These are phyloP conservation scores for Corniculantispora saksenae DNA, from an alignment of 2,329 filamentous ascomycete species.

Conservation along the genomic window DNA sequence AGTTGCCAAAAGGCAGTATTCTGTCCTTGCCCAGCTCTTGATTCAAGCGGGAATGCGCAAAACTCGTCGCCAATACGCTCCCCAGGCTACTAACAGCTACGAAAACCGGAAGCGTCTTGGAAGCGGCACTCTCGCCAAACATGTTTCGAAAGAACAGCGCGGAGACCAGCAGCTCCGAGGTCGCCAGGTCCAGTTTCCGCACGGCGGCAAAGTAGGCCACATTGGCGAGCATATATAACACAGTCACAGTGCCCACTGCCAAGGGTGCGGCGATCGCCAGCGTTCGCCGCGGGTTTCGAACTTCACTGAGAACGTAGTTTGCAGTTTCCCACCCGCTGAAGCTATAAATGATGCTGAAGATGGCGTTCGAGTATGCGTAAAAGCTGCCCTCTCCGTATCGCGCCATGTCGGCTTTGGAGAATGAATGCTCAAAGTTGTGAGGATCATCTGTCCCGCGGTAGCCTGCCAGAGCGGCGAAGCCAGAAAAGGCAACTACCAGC, in stretches of 20 bases:
- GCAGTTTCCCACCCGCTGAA: constrained; percentile 67
- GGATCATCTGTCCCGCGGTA: constrained; percentile 50
- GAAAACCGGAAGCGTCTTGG: constrained; percentile 52
- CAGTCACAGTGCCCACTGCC: constrained; percentile 58
- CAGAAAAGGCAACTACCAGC: constrained; percentile 62
- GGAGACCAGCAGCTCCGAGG: constrained; percentile 61
- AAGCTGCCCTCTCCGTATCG: constrained; percentile 50
- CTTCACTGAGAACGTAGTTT: constrained; percentile 61
- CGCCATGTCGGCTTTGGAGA: constrained; percentile 45
- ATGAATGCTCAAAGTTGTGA: constrained; percentile 59
- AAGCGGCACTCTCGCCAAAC: constrained; percentile 57
- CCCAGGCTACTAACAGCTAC: constrained; percentile 63
- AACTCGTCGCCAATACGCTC: constrained; percentile 62
- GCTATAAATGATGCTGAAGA: constrained; percentile 60
- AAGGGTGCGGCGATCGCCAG: constrained; percentile 57
- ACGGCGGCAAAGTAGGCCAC: constrained; percentile 67
- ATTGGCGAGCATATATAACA: constrained; percentile 64
- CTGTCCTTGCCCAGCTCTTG: constrained; percentile 72
- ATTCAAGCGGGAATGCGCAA: constrained; percentile 59
- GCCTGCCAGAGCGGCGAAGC: constrained; percentile 57
- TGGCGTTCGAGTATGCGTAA: constrained; percentile 57
- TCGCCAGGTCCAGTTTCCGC: constrained; percentile 57
- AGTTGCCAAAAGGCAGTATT: constrained; percentile 62
- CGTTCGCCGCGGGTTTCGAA: constrained; percentile 56
- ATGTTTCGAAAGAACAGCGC: constrained; percentile 63